Evolutionary conservation across 2,329 filamentous ascomycete species (phyloP).

Genomic region (Dactylonectria macrodidyma): DNA sequence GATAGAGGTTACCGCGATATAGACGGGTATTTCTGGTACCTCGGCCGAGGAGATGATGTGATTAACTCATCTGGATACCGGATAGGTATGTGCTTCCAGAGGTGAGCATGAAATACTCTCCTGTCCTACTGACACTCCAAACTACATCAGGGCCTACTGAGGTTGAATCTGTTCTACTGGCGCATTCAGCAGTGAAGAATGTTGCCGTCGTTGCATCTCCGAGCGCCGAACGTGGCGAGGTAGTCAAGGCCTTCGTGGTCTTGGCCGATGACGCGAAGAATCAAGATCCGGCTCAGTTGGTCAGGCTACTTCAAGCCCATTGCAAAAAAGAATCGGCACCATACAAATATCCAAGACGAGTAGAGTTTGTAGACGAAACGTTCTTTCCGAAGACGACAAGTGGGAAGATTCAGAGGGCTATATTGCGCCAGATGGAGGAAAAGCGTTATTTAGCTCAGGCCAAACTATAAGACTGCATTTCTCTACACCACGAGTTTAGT

Average conservation of each 20-base stretch:
- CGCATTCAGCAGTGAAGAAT: background rate
- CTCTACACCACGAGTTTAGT: too few species aligned
- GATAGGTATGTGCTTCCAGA: background rate
- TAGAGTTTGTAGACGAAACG: background rate
- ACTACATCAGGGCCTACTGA: background rate
- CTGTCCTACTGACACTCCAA: background rate
- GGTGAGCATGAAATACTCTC: too few species aligned
- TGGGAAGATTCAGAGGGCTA: background rate
- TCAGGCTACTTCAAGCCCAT: background rate
- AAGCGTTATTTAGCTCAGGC: background rate
- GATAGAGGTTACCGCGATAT: background rate
- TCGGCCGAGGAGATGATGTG: background rate
- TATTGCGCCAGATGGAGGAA: background rate
- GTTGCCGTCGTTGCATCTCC: background rate
- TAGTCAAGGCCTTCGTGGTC: background rate
- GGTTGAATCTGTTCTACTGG: background rate
- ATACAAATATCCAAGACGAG: background rate
- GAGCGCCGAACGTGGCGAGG: background rate
- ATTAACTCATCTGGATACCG: background rate
- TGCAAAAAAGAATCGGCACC: background rate
- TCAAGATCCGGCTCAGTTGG: background rate
- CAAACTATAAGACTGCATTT: background rate
- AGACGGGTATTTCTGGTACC: background rate
- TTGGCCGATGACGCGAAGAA: background rate
- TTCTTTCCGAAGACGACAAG: background rate